Percentiles rank a stretch among this genome's conserved stretches.
phyloP scores from a whole-genome alignment of 2,329 filamentous ascomycete species.

The Stagonosporopsis chrysanthemi region DNA sequence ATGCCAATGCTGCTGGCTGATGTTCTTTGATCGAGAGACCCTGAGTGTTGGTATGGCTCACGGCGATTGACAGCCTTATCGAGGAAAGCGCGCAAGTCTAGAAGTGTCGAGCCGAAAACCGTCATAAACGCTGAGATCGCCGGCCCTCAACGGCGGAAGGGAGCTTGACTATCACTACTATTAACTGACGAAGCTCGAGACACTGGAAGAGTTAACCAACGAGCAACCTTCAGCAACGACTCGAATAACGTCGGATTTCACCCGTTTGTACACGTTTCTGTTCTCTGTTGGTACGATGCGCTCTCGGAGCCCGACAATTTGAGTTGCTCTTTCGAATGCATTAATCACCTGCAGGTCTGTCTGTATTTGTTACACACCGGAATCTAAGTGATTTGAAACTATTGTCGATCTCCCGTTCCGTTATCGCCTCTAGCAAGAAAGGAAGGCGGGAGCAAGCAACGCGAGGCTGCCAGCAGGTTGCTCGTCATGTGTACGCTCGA shows the following conservation, averaged over 20 bases:
- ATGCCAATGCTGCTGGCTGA: background rate
- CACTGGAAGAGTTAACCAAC: background rate
- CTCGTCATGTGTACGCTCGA: slow-evolving; percentile 26
- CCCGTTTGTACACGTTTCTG: background rate
- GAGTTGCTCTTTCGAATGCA: background rate
- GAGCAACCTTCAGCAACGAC: slow-evolving; percentile 3
- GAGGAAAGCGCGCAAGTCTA: slow-evolving; percentile 15
- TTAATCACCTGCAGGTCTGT: background rate
- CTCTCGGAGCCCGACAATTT: background rate
- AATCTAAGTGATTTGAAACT: background rate
- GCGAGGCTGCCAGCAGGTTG: background rate
- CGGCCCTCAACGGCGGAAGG: slow-evolving; percentile 4
- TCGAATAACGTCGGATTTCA: background rate
- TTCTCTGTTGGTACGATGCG: background rate
- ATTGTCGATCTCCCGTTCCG: slow-evolving; percentile 1
- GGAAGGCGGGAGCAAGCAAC: background rate
- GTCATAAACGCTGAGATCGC: slow-evolving; percentile 20
- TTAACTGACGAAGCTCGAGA: background rate
- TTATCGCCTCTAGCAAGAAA: background rate
- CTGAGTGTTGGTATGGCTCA: slow-evolving; percentile 6
- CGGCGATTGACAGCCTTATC: slow-evolving; percentile 11
- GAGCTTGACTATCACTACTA: background rate
- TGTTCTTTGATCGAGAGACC: slow-evolving; percentile 6
- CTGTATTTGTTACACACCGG: background rate
- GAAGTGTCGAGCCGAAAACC: slow-evolving; percentile 6